Conservation (phyloP, 345 rosid species). For the Odontarrhena argentea region DNA sequence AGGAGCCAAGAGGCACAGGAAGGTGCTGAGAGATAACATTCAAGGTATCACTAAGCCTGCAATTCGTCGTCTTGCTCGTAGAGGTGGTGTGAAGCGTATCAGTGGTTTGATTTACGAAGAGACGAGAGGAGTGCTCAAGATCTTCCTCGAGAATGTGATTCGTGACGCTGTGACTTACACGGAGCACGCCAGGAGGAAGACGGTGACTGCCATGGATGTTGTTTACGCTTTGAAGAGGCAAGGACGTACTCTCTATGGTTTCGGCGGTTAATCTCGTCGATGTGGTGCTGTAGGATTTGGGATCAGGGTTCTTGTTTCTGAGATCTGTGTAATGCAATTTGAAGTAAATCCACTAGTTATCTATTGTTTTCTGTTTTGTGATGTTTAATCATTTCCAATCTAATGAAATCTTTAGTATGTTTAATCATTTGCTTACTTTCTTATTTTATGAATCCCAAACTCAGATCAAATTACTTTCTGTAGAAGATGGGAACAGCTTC, state of each 20-base stretch:
- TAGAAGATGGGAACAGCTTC: too few relatives aligned
- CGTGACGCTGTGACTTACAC: conserved; percentile 61
- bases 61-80: conserved; percentile 56
- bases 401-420: too few relatives aligned
- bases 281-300: too few relatives aligned
- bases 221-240: conserved; percentile 67
- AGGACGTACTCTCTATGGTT: conserved; percentile 60
- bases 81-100: conserved; percentile 63
- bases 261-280: too few relatives aligned
- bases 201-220: conserved; percentile 67
- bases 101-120: conserved; percentile 64
- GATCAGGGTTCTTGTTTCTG: too few relatives aligned
- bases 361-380: too few relatives aligned
- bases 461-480: too few relatives aligned
- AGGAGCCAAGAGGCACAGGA: conserved; percentile 66
- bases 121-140: conserved; percentile 61
- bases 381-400: too few relatives aligned
- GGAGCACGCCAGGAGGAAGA: conserved; percentile 63
- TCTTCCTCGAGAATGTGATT: conserved; percentile 58
- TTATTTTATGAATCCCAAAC: too few relatives aligned
- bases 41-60: conserved; percentile 63
- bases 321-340: too few relatives aligned
- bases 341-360: too few relatives aligned
- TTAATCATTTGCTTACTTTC: too few relatives aligned
- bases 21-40: conserved; percentile 62